These are phyloP conservation scores for Crassisporium funariophilum DNA, from an alignment of 768 basidiomycete species.

Conservation along the genomic window DNA sequence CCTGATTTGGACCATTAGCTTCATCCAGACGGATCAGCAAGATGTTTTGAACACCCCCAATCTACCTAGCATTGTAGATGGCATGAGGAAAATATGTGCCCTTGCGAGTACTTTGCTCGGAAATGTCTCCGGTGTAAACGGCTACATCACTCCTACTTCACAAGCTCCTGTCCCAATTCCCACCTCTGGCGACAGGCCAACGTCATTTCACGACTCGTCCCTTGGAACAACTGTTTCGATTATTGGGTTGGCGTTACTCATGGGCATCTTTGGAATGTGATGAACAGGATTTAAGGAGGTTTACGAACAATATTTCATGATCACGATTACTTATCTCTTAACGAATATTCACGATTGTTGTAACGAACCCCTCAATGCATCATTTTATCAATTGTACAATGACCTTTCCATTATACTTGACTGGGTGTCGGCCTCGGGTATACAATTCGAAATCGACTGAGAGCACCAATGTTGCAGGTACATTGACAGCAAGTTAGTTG, in stretches of 20 bases:
- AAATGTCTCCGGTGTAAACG: slow-evolving; percentile 46
- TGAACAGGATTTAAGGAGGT: not conserved
- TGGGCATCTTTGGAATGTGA: slow-evolving; percentile 13
- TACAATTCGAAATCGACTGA: too few relatives aligned
- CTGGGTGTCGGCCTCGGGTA: too few relatives aligned
- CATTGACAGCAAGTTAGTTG: too few relatives aligned
- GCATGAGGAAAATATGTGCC: slow-evolving; percentile 54
- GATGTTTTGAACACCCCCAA: slow-evolving; percentile 47
- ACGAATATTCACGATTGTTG: slow-evolving; percentile 9
- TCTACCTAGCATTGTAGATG: slow-evolving; percentile 49
- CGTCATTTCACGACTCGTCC: too few relatives aligned
- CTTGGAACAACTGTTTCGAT: slow-evolving; percentile 1
- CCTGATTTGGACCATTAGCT: slow-evolving; percentile 41
- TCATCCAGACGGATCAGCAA: slow-evolving; percentile 59
- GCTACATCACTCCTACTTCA: slow-evolving; percentile 18
- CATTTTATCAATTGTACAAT: too few relatives aligned
- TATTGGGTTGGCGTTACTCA: slow-evolving; percentile 6
- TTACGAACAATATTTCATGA: slow-evolving; percentile 3
- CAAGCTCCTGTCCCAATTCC: slow-evolving; percentile 10
- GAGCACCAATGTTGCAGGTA: too few relatives aligned
- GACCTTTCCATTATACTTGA: too few relatives aligned
- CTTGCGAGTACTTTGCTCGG: slow-evolving; percentile 55
- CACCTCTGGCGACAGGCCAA: too few relatives aligned
- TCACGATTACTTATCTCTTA: slow-evolving; percentile 4
- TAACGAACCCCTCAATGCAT: too few relatives aligned